Percentiles rank a stretch among this genome's conserved stretches.
Evolutionary conservation across 306 rosid genomes (phyloP).

Genomic region (Senna siamea): DNA sequence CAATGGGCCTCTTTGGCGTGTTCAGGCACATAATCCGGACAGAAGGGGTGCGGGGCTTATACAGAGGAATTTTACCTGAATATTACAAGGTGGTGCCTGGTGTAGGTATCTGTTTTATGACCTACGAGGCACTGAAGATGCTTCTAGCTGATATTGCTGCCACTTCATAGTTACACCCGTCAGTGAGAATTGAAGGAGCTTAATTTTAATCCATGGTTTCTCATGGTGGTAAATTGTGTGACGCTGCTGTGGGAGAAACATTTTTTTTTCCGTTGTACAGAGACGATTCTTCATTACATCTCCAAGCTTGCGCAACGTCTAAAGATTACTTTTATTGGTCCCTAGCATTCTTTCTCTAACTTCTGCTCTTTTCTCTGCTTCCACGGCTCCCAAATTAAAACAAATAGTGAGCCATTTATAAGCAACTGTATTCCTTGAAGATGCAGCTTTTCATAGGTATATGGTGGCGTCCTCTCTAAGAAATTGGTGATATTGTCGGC

Average conservation of each 20-base stretch:
- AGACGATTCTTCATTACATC: slow-evolving; percentile 13
- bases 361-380: not conserved
- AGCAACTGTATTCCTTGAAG: not conserved
- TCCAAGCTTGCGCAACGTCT: not conserved
- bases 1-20: slow-evolving; percentile 69
- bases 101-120: slow-evolving; percentile 95
- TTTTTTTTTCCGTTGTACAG: slow-evolving; percentile 43
- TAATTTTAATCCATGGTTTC: slow-evolving; percentile 46
- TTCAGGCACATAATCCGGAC: slow-evolving; percentile 75
- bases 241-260: slow-evolving; percentile 48
- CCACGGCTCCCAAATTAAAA: not conserved
- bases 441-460: not conserved
- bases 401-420: not conserved
- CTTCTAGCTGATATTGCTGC: slow-evolving; percentile 61
- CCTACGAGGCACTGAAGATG: slow-evolving; percentile 84
- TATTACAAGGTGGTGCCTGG: slow-evolving; percentile 98
- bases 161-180: slow-evolving; percentile 30
- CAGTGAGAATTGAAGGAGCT: slow-evolving; percentile 22
- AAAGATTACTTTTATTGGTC: not conserved
- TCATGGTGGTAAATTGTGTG: slow-evolving; percentile 50
- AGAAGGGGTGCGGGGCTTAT: slow-evolving; percentile 80
- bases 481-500: not conserved
- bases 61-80: slow-evolving; percentile 93
- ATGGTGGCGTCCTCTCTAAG: not conserved
- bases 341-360: not conserved